Evolutionary conservation across 1,284 basidiomycete genomes (phyloP), one percentile per base, ranked within the genome.

Genomic region (Apiotrichum laibachii): DNA sequence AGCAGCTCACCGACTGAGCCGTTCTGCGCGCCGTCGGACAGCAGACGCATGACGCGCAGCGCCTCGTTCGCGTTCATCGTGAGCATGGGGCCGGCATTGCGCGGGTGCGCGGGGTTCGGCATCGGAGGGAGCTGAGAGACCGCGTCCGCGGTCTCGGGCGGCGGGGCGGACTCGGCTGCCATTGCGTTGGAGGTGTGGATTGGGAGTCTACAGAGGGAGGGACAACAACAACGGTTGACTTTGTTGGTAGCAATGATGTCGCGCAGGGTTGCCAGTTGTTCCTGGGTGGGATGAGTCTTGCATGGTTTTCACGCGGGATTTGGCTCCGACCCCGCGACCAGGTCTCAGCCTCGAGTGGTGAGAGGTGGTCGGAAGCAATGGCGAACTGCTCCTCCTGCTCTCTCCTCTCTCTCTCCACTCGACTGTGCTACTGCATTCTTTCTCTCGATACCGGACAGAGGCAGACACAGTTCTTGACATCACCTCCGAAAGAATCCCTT

Each of bases 1-100:
- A 42, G 40, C 16, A 5, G 57, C 60, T 22, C 46, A 63, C 61
- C 58, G 2, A 54, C 52, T 1, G 55, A 37, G 5, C 61, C 61
- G 21, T 35, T 49, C 5, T 21, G 13, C 7, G 61, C 61, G 19
- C 53, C 52, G 2, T 59, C 61, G 40, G 22, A 31, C 15, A 63
- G 42, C 40, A 19, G 35, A n/a, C 51, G 52, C 26, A 60, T 47
- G 15, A 45, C 46, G 19, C 58, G 52, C 40, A 63, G 26, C 15
- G 39, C 55, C 21, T 63, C 58, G 44, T 12, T 19, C 13, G 52
- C 52, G n/a, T 46, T 45, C 12, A 37, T 26, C n/a, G 8, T 31
- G 4, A 40, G 19, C 31, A n/a, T 2, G 10, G 26, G 18, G 43
- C 42, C 42, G 8, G 50, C 50, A 42, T 52, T 52, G 50, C 53